Evolutionary conservation across 108 stramenopile genomes (phyloP).

Genomic region (Asterionellopsis glacialis): DNA sequence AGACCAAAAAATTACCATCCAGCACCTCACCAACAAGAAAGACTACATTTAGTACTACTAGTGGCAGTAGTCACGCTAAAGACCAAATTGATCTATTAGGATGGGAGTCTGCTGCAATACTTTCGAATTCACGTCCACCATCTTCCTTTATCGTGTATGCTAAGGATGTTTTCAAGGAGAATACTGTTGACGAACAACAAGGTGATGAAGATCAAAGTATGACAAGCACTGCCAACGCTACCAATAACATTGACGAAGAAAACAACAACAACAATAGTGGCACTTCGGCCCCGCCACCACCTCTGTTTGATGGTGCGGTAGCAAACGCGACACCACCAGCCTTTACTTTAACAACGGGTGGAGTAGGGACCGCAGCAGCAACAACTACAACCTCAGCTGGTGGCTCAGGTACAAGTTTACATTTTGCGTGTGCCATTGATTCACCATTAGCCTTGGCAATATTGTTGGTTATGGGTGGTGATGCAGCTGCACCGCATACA

Average conservation of each 20-base stretch:
- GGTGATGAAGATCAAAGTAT: not conserved
- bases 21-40: too few species aligned
- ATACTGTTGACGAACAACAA: not conserved
- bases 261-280: too few species aligned
- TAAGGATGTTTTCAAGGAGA: conserved; percentile 14
- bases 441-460: conserved; percentile 67
- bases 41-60: too few species aligned
- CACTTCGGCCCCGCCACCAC: conserved; percentile 19
- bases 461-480: conserved; percentile 65
- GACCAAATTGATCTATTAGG: conserved; percentile 34
- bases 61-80: too few species aligned
- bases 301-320: conserved; percentile 70
- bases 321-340: conserved; percentile 76
- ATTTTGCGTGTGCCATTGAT: conserved; percentile 81
- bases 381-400: conserved; percentile 31
- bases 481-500: conserved; percentile 67
- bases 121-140: conserved; percentile 60
- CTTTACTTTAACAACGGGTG: not conserved
- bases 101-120: conserved; percentile 54
- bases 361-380: not conserved
- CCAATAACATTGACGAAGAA: too few species aligned
- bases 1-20: conserved; percentile 8
- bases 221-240: conserved; percentile 2
- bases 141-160: conserved; percentile 52
- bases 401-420: conserved; percentile 68